A percentile compares a stretch with the other conserved stretches of the same genome.
These are phyloP conservation scores for Fraxinus xanthoxyloides DNA, from an alignment of 305 asterid genomes.

Conservation along the genomic window DNA sequence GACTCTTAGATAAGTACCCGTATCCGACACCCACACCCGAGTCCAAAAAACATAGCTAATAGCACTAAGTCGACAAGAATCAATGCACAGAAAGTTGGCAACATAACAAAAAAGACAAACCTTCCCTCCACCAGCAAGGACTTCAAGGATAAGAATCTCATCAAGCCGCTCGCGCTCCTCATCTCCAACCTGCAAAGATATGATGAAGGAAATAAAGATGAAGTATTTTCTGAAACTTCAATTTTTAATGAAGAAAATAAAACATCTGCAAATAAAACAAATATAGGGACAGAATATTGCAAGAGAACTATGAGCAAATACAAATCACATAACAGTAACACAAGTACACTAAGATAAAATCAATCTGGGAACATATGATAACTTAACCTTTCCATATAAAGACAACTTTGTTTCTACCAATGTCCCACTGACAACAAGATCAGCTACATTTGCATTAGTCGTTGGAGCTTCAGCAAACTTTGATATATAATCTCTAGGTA, in stretches of 20 bases:
- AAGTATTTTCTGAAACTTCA: slow-evolving; percentile 4
- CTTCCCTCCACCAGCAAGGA: slow-evolving; percentile 98
- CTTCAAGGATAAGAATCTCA: slow-evolving; percentile 71
- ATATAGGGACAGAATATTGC: not conserved
- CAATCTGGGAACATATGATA: slow-evolving; percentile 7
- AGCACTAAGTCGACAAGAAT: not conserved
- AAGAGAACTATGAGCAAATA: slow-evolving; percentile 13
- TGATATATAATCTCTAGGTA: slow-evolving; percentile 44
- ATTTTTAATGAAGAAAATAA: slow-evolving; percentile 7
- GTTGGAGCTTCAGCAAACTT: slow-evolving; percentile 50
- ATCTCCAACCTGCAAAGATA: slow-evolving; percentile 59
- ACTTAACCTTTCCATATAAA: slow-evolving; percentile 80
- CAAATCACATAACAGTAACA: slow-evolving; percentile 15
- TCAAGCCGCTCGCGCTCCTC: slow-evolving; percentile 45
- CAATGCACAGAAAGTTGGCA: slow-evolving; percentile 9
- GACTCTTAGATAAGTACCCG: not conserved
- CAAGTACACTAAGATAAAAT: slow-evolving; percentile 20
- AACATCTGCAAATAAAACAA: slow-evolving; percentile 15
- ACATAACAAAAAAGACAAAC: slow-evolving; percentile 42
- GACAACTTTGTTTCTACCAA: slow-evolving; percentile 75
- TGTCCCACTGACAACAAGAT: slow-evolving; percentile 85
- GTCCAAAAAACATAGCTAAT: not conserved
- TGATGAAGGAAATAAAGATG: slow-evolving; percentile 11
- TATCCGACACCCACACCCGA: not conserved
- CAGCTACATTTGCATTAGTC: slow-evolving; percentile 54